These are phyloP conservation scores for Eucalyptus sp. DNA, from an alignment of 345 rosid species.

Conservation along the genomic window DNA sequence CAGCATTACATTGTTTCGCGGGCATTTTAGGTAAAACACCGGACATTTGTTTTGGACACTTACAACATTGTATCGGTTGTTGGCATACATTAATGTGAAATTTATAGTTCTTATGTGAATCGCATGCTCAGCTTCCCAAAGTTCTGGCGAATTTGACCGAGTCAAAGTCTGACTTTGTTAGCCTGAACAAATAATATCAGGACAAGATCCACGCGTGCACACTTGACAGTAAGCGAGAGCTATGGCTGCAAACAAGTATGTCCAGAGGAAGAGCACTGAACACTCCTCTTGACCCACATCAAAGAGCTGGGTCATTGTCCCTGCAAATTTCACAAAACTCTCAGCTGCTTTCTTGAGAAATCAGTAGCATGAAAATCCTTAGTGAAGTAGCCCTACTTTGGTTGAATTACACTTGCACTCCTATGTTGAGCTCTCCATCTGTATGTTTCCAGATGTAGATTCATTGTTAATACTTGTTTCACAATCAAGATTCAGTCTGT, in stretches of 20 bases:
- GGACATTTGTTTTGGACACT: not conserved
- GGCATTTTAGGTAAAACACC: not conserved
- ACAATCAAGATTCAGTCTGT: not conserved
- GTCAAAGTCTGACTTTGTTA: not conserved
- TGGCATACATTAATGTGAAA: not conserved
- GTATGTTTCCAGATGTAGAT: not conserved
- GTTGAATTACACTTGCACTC: not conserved
- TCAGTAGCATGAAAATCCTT: not conserved
- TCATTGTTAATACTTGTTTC: not conserved
- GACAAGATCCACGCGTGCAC: slow-evolving; percentile 62
- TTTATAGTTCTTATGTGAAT: not conserved
- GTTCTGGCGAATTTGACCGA: not conserved
- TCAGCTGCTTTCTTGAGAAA: not conserved
- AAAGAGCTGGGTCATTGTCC: slow-evolving; percentile 79
- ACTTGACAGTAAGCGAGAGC: slow-evolving; percentile 72
- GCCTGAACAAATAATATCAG: slow-evolving; percentile 1
- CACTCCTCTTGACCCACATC: slow-evolving; percentile 91
- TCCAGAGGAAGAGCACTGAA: slow-evolving; percentile 83
- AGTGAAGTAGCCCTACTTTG: not conserved
- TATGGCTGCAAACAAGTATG: slow-evolving; percentile 59
- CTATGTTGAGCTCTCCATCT: not conserved
- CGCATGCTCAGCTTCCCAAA: not conserved
- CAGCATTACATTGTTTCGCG: not conserved
- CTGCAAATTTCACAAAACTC: slow-evolving; percentile 11
- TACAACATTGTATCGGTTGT: not conserved